Percentiles rank a stretch among this genome's conserved stretches.
Conservation (phyloP, 2,329 filamentous ascomycete genomes). For the Aspergillus glaucus region DNA sequence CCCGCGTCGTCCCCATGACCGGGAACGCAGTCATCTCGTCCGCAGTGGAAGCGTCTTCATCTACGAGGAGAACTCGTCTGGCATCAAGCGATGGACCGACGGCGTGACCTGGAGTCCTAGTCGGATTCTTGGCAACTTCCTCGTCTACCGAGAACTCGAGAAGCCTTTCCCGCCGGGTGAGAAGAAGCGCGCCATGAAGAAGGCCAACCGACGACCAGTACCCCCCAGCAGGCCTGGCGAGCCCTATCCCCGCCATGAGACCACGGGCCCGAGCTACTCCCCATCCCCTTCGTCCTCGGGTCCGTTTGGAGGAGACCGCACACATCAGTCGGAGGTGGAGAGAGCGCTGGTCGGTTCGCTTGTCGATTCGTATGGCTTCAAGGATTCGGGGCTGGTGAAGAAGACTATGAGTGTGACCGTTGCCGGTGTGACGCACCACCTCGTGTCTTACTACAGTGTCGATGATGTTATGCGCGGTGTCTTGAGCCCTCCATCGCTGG, state of each 20-base stretch:
- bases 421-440: constrained; percentile 69
- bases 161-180: constrained; percentile 73
- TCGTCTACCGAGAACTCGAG: constrained; percentile 77
- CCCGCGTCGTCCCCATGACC: constrained; percentile 76
- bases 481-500: constrained; percentile 54
- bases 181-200: constrained; percentile 78
- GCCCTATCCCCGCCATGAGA: constrained; percentile 44
- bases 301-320: constrained; percentile 30
- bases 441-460: constrained; percentile 83
- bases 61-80: constrained; percentile 83
- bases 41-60: constrained; percentile 82
- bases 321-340: constrained; percentile 43
- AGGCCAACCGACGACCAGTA: constrained; percentile 46
- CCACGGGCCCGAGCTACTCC: constrained; percentile 34
- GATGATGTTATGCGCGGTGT: constrained; percentile 65
- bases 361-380: constrained; percentile 86
- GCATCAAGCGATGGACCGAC: constrained; percentile 92
- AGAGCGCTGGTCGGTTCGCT: constrained; percentile 70
- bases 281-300: constrained; percentile 31
- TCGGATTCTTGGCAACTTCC: constrained; percentile 75
- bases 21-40: constrained; percentile 71
- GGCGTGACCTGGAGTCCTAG: constrained; percentile 87
- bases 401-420: constrained; percentile 83
- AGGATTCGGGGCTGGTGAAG: constrained; percentile 74
- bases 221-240: constrained; percentile 45